Evolutionary conservation across 1,139 yeast genomes (phyloP), one percentile per base, ranked within the genome.

Genomic region (Lodderomyces parapsilosis): DNA sequence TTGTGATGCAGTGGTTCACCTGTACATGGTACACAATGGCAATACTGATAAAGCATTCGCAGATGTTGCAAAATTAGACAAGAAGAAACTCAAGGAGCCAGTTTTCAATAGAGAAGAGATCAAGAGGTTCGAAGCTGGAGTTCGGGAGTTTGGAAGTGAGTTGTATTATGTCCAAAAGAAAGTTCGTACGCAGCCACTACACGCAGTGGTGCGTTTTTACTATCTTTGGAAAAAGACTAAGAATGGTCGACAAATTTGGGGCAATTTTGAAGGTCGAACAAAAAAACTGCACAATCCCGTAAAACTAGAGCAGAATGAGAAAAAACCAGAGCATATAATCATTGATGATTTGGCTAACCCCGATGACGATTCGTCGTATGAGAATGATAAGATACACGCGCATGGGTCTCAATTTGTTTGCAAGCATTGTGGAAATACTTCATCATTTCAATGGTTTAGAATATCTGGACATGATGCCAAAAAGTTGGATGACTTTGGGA

Each of bases 161-260:
- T 63, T 91, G 18, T 81, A 80, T 55, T 89, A 86, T 2, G 94
- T 88, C 0, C 78, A 63, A 51, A 78, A 81, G 55, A 77, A 74
- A 49, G 94, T 91, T 5, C 76, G 76, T 34, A 74, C 90, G 0
- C 94, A 86, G 52, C 71, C 88, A 0, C 68, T 81, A 42, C 76
- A 91, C 0, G 86, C 84, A 81, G 75, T 90, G 49, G 97, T 91
- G 1, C 65, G 96, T 42, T 91, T 76, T 58, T 91, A 88, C 57
- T 91, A 91, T 56, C 66, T 86, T 41, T 91, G 98, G 98, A 91
- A 91, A 62, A 91, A 91, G 60, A 83, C 96, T 0, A 69, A 76
- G 24, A 74, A 74, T 43, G 98, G 98, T 0, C 80, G 76, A 49
- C 58, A 65, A 40, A 86, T 87, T 13, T 89, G 97, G 96, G 96